phyloP scores from a whole-genome alignment of 257 asterid genomes.

The Penstemon barbatus region DNA sequence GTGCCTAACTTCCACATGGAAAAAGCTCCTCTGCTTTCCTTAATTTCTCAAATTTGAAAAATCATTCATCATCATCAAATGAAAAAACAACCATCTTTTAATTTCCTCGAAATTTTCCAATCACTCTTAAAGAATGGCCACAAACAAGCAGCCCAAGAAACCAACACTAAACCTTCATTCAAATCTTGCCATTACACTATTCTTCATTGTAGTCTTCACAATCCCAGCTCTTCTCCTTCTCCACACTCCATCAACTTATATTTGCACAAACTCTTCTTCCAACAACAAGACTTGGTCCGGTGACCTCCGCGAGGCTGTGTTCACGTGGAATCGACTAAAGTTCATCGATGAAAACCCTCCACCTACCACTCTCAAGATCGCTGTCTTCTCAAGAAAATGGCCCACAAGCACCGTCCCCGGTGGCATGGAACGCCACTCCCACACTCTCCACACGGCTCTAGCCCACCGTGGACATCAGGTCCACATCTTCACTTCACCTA shows the following conservation, averaged over 20 bases:
- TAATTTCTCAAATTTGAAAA: conserved; percentile 34
- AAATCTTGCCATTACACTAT: conserved; percentile 68
- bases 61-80: conserved; percentile 20
- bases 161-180: conserved; percentile 49
- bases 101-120: conserved; percentile 14
- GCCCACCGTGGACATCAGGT: conserved; percentile 73
- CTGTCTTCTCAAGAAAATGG: conserved; percentile 95
- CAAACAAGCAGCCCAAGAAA: conserved; percentile 48
- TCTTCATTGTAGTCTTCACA: conserved; percentile 79
- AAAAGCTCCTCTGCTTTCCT: conserved; percentile 38
- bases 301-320: conserved; percentile 63
- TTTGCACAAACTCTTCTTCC: conserved; percentile 44
- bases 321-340: conserved; percentile 69
- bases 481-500: conserved; percentile 80
- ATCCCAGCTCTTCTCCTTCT: conserved; percentile 80
- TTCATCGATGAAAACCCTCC: conserved; percentile 40
- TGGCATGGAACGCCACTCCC: conserved; percentile 96
- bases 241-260: conserved; percentile 54
- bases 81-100: conserved; percentile 3
- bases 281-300: conserved; percentile 57
- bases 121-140: conserved; percentile 44
- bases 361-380: conserved; percentile 45
- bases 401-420: conserved; percentile 70
- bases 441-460: conserved; percentile 71
- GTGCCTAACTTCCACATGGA: conserved; percentile 47